phyloP scores from a whole-genome alignment of 306 rosid genomes.

The Mimosa bimucronata region DNA sequence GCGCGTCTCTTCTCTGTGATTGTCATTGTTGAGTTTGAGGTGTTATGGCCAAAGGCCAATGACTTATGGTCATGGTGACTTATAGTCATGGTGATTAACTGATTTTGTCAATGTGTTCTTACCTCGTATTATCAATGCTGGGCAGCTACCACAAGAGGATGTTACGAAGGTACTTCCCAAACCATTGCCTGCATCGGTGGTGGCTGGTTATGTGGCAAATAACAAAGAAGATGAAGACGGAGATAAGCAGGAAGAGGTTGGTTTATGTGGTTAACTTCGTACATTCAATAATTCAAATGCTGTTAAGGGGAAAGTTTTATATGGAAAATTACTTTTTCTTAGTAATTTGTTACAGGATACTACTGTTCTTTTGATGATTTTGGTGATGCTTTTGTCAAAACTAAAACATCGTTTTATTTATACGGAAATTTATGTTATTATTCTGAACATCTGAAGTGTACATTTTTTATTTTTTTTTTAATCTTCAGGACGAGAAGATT shows the following conservation, averaged over 20 bases:
- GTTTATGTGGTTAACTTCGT: slow-evolving; percentile 30
- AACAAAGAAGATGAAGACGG: slow-evolving; percentile 55
- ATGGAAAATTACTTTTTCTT: slow-evolving; percentile 9
- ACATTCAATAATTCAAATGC: slow-evolving; percentile 13
- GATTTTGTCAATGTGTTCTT: slow-evolving; percentile 24
- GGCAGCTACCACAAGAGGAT: slow-evolving; percentile 68
- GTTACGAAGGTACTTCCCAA: slow-evolving; percentile 69
- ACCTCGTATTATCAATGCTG: slow-evolving; percentile 26
- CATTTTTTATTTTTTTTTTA: slow-evolving; percentile 25
- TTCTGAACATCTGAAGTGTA: slow-evolving; percentile 17
- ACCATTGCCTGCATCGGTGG: slow-evolving; percentile 63
- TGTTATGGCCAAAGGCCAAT: slow-evolving; percentile 3
- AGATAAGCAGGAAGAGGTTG: slow-evolving; percentile 65
- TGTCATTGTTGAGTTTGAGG: not conserved
- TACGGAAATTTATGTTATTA: slow-evolving; percentile 14
- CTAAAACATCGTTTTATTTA: slow-evolving; percentile 14
- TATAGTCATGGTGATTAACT: slow-evolving; percentile 2
- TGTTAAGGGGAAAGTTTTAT: slow-evolving; percentile 23
- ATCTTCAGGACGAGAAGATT: slow-evolving; percentile 62
- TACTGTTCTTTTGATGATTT: not conserved
- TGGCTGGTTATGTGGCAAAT: slow-evolving; percentile 43
- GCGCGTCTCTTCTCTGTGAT: slow-evolving; percentile 11
- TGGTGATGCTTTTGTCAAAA: slow-evolving; percentile 16
- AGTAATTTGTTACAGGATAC: slow-evolving; percentile 1
- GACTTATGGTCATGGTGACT: slow-evolving; percentile 22